Evolutionary conservation across 164 flowering plant genomes (phyloP), one percentile per base, ranked within the genome.

Genomic region (Magnolia sinica): DNA sequence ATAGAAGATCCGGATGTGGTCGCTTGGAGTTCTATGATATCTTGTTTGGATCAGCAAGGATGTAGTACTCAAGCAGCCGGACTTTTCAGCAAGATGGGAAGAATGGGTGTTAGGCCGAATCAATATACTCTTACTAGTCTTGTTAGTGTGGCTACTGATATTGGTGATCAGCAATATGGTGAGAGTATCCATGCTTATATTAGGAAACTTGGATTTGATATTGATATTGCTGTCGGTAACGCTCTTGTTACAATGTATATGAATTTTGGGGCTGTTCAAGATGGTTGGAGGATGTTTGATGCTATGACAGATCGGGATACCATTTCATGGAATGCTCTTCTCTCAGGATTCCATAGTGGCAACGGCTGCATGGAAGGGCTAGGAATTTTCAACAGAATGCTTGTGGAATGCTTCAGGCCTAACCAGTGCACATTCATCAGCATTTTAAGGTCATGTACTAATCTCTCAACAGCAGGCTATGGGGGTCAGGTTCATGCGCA

Each of bases 251-350:
- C 81, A 71, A 85, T 89, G 89, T 87, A 87, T 74, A 89, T 84
- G 88, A 84, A 84, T 71, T 59, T 65, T 76, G 83, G 85, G 27
- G 77, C n/a, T 66, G 72, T 79, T 79, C 75, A 74, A 74, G 84
- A 85, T 78, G 90, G 91, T 71, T 78, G 50, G 68, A 76, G 64
- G n/a, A 77, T 85, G 14, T 87, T 89, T 70, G 64, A 82, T 58
- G 59, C 75, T n/a, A 83, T 86, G 81, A 58, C 4, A 8, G 45
- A 82, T 37, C 77, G 74, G 20, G 90, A 87, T 84, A 22, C 74
- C 9, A 75, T 83, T 74, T 82, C 90, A 67, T 89, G 90, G 92
- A 89, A 87, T 75, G 80, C 86, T 27, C 85, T 87, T 59, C 80
- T 89, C 20, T 84, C 88, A 50, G 89, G 90, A 68, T 85, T 81